phyloP scores from a whole-genome alignment of 495 filamentous ascomycete genomes.

The Trypethelium eluteriae region DNA sequence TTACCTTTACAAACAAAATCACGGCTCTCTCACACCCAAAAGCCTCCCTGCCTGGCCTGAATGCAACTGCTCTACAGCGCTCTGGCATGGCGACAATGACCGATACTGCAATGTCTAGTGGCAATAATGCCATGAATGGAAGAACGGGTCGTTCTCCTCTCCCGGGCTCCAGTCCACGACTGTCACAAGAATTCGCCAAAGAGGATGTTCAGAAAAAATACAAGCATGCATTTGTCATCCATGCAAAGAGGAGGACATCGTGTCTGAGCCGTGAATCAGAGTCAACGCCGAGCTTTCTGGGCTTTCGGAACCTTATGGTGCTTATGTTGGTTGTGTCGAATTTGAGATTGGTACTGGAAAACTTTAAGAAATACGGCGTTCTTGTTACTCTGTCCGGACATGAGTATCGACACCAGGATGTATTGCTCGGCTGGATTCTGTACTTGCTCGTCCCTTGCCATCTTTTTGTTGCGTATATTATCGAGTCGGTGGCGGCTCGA shows the following conservation, averaged over 20 bases:
- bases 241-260: constrained; percentile 62
- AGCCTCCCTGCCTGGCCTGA: no score
- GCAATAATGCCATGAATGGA: constrained; percentile 5
- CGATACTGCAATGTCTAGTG: constrained; percentile 20
- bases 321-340: constrained; percentile 89
- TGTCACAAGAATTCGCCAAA: constrained; percentile 14
- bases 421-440: constrained; percentile 64
- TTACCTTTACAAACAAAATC: not conserved
- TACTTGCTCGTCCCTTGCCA: constrained; percentile 84
- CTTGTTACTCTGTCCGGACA: constrained; percentile 87
- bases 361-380: constrained; percentile 96
- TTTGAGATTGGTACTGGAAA: constrained; percentile 87
- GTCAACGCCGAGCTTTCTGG: constrained; percentile 71
- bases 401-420: constrained; percentile 72
- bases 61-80: no score
- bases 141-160: not conserved
- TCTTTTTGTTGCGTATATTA: constrained; percentile 77
- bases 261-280: constrained; percentile 77
- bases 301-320: constrained; percentile 94
- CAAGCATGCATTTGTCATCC: constrained; percentile 79
- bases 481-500: constrained; percentile 71
- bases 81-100: constrained; percentile 20
- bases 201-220: constrained; percentile 49
- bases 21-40: not conserved
- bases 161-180: constrained; percentile 6